Evolutionary conservation across 2,329 filamentous ascomycete species (phyloP).

Genomic region (Amphichorda felina): DNA sequence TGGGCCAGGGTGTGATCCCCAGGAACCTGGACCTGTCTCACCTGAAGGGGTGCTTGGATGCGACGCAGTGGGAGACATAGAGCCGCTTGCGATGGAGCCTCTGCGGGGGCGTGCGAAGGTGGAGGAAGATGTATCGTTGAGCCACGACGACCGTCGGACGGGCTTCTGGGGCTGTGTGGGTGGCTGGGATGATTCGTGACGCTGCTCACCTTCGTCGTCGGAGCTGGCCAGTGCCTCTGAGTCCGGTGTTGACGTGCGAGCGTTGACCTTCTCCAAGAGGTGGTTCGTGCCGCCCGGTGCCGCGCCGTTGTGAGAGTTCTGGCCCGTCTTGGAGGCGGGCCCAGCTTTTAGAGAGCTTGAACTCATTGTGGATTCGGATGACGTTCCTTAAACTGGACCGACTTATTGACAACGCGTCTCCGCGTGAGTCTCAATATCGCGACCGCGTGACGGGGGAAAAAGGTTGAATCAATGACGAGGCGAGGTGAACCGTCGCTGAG

Average conservation of each 20-base stretch:
- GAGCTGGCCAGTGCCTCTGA: constrained; percentile 90
- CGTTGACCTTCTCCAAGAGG: constrained; percentile 63
- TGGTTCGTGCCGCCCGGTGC: constrained; percentile 50
- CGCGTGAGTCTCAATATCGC: too few species aligned
- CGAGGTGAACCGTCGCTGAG: too few species aligned
- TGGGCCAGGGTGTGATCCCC: constrained; percentile 41
- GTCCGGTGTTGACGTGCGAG: constrained; percentile 79
- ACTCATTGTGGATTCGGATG: constrained; percentile 29
- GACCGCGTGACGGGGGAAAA: too few species aligned
- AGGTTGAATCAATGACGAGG: too few species aligned
- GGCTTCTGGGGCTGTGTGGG: constrained; percentile 44
- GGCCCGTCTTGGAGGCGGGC: constrained; percentile 37
- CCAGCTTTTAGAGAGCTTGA: constrained; percentile 36
- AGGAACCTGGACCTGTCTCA: constrained; percentile 42
- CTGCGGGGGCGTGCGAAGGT: constrained; percentile 54
- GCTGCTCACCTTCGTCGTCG: constrained; percentile 75
- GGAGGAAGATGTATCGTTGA: constrained; percentile 56
- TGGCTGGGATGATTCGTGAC: constrained; percentile 38
- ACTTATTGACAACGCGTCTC: too few species aligned
- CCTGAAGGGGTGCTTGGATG: constrained; percentile 69
- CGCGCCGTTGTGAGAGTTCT: constrained; percentile 29
- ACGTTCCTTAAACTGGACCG: too few species aligned
- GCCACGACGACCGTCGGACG: constrained; percentile 67
- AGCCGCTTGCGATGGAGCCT: constrained; percentile 62
- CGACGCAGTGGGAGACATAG: constrained; percentile 69